Percentiles rank a stretch among this genome's conserved stretches.
Evolutionary conservation across 139 green algal species (phyloP).

Genomic region (Zygnema circumcarinatum): DNA sequence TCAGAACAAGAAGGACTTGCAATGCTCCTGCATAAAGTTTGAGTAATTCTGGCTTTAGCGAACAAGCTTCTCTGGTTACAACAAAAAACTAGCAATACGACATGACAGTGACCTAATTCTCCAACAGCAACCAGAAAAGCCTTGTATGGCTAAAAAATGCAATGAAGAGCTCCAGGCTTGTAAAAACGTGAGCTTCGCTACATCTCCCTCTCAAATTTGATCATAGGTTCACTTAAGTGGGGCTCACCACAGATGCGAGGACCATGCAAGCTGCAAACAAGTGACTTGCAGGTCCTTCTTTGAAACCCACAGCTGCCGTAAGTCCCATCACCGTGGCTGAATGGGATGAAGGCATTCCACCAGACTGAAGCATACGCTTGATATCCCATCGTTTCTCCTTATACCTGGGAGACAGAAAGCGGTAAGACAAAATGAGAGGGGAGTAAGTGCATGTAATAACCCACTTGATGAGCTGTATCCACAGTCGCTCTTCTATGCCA

Average conservation of each 20-base stretch:
- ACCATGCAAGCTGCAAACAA: conserved; percentile 86
- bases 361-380: conserved; percentile 80
- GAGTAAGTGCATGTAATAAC: not conserved
- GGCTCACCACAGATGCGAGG: conserved; percentile 86
- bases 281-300: conserved; percentile 80
- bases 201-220: not conserved
- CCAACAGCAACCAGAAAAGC: not conserved
- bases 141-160: not conserved
- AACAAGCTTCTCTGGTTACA: too few relatives aligned
- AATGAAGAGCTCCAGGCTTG: not conserved
- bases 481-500: not conserved
- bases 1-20: too few relatives aligned
- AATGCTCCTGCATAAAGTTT: too few relatives aligned
- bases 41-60: too few relatives aligned
- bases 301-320: conserved; percentile 84
- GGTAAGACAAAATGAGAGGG: not conserved
- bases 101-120: conserved; percentile 1
- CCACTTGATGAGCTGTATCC: not conserved
- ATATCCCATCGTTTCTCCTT: conserved; percentile 85
- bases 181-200: not conserved
- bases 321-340: conserved; percentile 86
- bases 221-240: conserved; percentile 11
- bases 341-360: conserved; percentile 97
- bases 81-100: too few relatives aligned
- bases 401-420: conserved; percentile 57